Conservation (phyloP, 768 basidiomycete species). For the Russula olivacea region DNA sequence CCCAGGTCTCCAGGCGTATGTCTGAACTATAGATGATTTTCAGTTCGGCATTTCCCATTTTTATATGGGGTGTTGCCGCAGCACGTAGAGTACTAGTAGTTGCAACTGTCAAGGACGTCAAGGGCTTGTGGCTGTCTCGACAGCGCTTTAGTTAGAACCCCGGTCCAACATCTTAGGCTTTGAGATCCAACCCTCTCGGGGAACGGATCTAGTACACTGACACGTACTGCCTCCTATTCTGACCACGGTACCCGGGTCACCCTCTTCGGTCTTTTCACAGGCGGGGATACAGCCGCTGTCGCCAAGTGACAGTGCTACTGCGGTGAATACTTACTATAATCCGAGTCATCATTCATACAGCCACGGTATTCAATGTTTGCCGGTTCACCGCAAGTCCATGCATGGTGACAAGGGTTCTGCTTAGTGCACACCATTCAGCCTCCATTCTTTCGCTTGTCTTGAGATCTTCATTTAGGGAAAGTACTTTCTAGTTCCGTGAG, state of each 20-base stretch:
- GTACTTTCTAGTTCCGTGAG: not conserved
- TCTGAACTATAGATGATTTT: not conserved
- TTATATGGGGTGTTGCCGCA: not conserved
- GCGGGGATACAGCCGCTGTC: not conserved
- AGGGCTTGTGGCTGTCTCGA: not conserved
- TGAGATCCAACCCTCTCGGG: not conserved
- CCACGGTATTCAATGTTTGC: no score
- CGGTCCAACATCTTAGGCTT: not conserved
- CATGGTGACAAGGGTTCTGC: no score
- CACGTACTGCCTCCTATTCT: no score
- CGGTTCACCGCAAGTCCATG: no score
- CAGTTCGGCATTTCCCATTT: not conserved
- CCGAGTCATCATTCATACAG: no score
- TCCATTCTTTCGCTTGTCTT: no score
- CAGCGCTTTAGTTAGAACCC: not conserved
- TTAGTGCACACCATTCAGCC: no score
- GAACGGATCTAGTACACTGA: conserved; percentile 1
- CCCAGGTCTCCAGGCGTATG: no score
- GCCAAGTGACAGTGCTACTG: no score
- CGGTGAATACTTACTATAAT: no score
- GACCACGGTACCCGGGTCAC: conserved; percentile 1
- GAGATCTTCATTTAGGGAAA: not conserved
- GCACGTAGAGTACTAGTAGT: no score
- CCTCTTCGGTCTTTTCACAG: not conserved
- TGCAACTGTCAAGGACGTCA: not conserved